These are phyloP conservation scores for Kwoniella pini DNA, from an alignment of 768 basidiomycete species.

Conservation along the genomic window DNA sequence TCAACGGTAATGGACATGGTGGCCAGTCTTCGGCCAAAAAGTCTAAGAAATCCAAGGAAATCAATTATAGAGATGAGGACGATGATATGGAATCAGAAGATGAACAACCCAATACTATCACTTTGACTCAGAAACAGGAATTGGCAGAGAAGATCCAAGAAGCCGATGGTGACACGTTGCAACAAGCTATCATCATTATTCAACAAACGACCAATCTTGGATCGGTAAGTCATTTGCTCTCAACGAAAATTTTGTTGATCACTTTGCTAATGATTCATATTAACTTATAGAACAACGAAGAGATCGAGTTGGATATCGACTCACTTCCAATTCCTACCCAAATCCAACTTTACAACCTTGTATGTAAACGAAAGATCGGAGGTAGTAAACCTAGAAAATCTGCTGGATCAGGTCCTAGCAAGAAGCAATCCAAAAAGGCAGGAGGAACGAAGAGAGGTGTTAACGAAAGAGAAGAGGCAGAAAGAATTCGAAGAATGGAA, in stretches of 20 bases:
- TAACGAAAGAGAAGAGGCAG: constrained; percentile 94
- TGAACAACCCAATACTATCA: constrained; percentile 57
- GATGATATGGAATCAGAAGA: constrained; percentile 41
- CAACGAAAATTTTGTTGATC: background rate
- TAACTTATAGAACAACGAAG: constrained; percentile 61
- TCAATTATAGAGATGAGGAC: constrained; percentile 34
- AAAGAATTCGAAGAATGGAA: constrained; percentile 89
- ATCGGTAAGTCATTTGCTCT: constrained; percentile 66
- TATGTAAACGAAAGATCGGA: constrained; percentile 57
- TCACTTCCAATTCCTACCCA: constrained; percentile 80
- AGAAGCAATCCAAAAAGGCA: constrained; percentile 42
- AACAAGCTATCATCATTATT: constrained; percentile 91
- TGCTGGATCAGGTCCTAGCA: constrained; percentile 25
- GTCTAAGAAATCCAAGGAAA: constrained; percentile 40
- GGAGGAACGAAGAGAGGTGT: constrained; percentile 91
- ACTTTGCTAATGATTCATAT: constrained; percentile 15
- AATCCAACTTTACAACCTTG: constrained; percentile 92
- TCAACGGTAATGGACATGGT: constrained; percentile 30
- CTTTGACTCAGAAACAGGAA: constrained; percentile 97
- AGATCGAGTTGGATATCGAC: constrained; percentile 98
- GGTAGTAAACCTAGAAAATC: constrained; percentile 54
- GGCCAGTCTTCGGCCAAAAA: constrained; percentile 25
- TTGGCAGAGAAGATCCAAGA: constrained; percentile 88
- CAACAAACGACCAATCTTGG: constrained; percentile 91
- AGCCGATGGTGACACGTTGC: constrained; percentile 78